Percentiles rank a stretch among this genome's conserved stretches.
These are phyloP conservation scores for Phanerochaete carnosa DNA, from an alignment of 768 basidiomycete species.

Conservation along the genomic window DNA sequence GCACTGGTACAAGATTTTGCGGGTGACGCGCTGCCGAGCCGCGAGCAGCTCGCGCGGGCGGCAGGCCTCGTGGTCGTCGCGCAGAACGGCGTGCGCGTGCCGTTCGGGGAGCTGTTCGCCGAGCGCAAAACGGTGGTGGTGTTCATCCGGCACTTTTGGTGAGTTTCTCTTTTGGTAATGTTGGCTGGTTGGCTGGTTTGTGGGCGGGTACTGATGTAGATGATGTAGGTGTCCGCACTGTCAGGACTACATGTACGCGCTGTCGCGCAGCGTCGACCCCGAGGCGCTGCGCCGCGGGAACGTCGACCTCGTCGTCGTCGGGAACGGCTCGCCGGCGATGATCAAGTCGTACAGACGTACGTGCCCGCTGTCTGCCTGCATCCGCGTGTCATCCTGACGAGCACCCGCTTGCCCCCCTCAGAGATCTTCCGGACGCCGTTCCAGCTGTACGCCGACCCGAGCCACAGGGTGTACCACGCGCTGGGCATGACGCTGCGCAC, in stretches of 20 bases:
- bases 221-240: constrained; percentile 67
- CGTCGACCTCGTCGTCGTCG: constrained; percentile 68
- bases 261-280: constrained; percentile 46
- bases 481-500: constrained; percentile 70
- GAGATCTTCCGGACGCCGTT: constrained; percentile 74
- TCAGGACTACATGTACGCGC: constrained; percentile 82
- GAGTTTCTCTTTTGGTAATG: too few species aligned
- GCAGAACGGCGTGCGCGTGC: constrained; percentile 61
- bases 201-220: background rate
- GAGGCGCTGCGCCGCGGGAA: constrained; percentile 45
- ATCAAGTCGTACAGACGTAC: constrained; percentile 68
- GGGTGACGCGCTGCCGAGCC: constrained; percentile 50
- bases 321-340: constrained; percentile 75
- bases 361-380: constrained; percentile 20
- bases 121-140: constrained; percentile 64
- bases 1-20: constrained; percentile 25
- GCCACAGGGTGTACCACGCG: constrained; percentile 60
- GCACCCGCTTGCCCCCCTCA: constrained; percentile 14
- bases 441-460: constrained; percentile 77
- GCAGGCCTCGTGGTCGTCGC: constrained; percentile 61
- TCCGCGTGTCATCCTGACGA: background rate
- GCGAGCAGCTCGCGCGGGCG: constrained; percentile 56
- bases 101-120: constrained; percentile 66
- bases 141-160: constrained; percentile 89
- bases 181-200: background rate